A percentile compares a stretch with the other conserved stretches of the same genome.
These are phyloP conservation scores for Serendipita sp. DNA, from an alignment of 768 basidiomycete genomes.

Conservation along the genomic window DNA sequence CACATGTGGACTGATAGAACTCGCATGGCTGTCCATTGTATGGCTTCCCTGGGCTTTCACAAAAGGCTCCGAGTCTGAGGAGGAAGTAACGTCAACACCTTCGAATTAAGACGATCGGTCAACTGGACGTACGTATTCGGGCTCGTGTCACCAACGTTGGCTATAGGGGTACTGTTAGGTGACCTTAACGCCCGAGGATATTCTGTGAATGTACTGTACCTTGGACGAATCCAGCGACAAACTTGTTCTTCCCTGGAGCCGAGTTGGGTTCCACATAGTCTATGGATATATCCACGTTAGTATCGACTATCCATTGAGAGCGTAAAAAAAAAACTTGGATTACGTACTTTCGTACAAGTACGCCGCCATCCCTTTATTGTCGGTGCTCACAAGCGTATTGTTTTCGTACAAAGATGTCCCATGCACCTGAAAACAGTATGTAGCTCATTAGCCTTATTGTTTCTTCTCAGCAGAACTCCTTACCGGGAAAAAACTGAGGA, in stretches of 20 bases:
- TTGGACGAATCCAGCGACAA: slow-evolving; percentile 64
- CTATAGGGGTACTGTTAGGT: slow-evolving; percentile 22
- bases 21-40: slow-evolving; percentile 56
- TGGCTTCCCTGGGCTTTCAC: slow-evolving; percentile 55
- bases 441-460: too few species aligned
- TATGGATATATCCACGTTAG: slow-evolving; percentile 15
- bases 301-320: too few species aligned
- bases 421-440: slow-evolving; percentile 32
- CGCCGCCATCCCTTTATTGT: slow-evolving; percentile 81
- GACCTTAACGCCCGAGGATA: not conserved
- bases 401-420: slow-evolving; percentile 75
- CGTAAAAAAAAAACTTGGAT: too few species aligned
- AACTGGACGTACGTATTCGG: slow-evolving; percentile 51
- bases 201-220: slow-evolving; percentile 29
- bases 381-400: slow-evolving; percentile 63
- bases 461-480: too few species aligned
- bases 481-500: slow-evolving; percentile 52
- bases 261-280: slow-evolving; percentile 46
- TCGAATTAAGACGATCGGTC: not conserved
- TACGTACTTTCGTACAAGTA: slow-evolving; percentile 54
- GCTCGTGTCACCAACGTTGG: slow-evolving; percentile 68
- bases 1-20: slow-evolving; percentile 60
- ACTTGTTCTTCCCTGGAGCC: slow-evolving; percentile 53
- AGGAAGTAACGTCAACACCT: not conserved
- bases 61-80: slow-evolving; percentile 50